These are phyloP conservation scores for Cladophialophora yegresii DNA, from an alignment of 2,329 filamentous ascomycete genomes.

Conservation along the genomic window DNA sequence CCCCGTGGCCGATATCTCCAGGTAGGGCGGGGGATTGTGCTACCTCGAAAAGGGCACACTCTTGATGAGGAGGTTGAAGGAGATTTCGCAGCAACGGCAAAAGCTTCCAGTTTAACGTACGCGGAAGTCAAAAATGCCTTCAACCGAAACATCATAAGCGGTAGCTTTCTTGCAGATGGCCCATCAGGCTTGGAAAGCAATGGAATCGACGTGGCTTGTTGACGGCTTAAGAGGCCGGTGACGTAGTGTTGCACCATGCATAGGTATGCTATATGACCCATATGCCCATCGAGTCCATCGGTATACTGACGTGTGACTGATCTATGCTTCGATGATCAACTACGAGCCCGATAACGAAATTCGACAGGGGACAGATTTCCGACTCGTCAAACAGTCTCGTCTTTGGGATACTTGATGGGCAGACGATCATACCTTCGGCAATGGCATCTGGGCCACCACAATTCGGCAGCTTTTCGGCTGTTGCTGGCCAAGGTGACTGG, in stretches of 20 bases:
- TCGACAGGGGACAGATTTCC: constrained; percentile 58
- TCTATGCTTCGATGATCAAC: constrained; percentile 61
- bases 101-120: constrained; percentile 53
- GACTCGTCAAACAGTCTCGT: constrained; percentile 57
- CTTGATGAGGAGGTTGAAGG: constrained; percentile 56
- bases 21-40: constrained; percentile 61
- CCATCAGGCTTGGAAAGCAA: constrained; percentile 49
- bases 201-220: constrained; percentile 54
- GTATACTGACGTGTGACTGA: constrained; percentile 43
- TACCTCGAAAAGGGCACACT: constrained; percentile 57
- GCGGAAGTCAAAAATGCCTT: constrained; percentile 56
- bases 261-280: constrained; percentile 42
- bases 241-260: constrained; percentile 51
- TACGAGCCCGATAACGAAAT: constrained; percentile 56
- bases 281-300: neutral
- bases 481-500: neutral
- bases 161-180: constrained; percentile 56
- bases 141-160: constrained; percentile 62
- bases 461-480: neutral
- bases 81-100: constrained; percentile 54
- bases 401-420: constrained; percentile 55
- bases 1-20: constrained; percentile 56
- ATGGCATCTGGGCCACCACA: constrained; percentile 36
- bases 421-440: constrained; percentile 44
- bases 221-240: constrained; percentile 57